A percentile compares a stretch with the other conserved stretches of the same genome.
Evolutionary conservation across 768 basidiomycete genomes (phyloP).

Genomic region (Suillus alpinus): DNA sequence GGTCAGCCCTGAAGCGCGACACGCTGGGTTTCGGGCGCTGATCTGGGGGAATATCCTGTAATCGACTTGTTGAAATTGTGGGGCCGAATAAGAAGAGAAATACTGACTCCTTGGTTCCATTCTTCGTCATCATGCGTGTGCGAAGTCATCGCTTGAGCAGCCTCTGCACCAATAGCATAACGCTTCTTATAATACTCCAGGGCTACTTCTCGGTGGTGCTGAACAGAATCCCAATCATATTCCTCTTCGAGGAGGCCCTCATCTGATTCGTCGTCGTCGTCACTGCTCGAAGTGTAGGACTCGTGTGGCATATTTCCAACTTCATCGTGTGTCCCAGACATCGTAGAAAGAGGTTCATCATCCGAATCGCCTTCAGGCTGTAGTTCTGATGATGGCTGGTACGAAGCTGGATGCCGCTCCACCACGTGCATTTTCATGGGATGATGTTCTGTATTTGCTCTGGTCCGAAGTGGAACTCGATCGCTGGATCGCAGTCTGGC

Average conservation of each 20-base stretch:
- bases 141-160: constrained; percentile 48
- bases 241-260: constrained; percentile 48
- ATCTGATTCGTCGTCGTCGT: constrained; percentile 28
- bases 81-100: constrained; percentile 2
- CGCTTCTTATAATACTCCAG: constrained; percentile 69
- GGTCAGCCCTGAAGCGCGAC: constrained; percentile 66
- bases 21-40: constrained; percentile 45
- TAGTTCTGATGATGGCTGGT: constrained; percentile 9
- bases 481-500: constrained; percentile 44
- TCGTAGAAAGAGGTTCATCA: constrained; percentile 55
- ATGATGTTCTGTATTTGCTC: constrained; percentile 30
- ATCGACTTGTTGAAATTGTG: constrained; percentile 1
- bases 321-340: constrained; percentile 20
- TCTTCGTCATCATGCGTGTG: constrained; percentile 44
- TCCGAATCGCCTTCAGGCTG: constrained; percentile 52
- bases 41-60: constrained; percentile 43
- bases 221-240: constrained; percentile 58
- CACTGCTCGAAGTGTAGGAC: constrained; percentile 14
- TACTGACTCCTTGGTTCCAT: constrained; percentile 43
- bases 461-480: constrained; percentile 33
- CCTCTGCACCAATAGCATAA: constrained; percentile 50
- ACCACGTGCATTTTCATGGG: constrained; percentile 72
- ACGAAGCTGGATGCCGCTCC: constrained; percentile 50
- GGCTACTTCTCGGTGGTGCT: constrained; percentile 73
- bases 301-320: constrained; percentile 16